phyloP scores from a whole-genome alignment of 768 basidiomycete species.

The Russula foetens region DNA sequence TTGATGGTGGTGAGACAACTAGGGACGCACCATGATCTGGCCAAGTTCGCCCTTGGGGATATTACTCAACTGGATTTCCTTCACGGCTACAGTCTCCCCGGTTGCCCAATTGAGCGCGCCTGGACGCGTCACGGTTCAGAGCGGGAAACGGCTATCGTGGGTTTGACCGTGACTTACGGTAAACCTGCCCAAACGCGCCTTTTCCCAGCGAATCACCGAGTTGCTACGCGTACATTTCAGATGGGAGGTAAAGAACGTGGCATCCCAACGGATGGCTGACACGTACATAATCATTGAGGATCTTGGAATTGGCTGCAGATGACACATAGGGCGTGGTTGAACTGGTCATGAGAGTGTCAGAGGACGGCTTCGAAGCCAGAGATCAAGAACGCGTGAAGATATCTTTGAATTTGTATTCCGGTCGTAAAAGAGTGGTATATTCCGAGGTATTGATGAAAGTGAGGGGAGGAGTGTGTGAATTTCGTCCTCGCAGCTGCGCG shows the following conservation, averaged over 20 bases:
- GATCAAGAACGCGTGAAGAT: neutral
- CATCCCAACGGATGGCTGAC: too few relatives aligned
- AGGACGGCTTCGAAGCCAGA: neutral
- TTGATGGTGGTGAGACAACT: neutral
- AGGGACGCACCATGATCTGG: conserved; percentile 80
- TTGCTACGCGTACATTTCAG: conserved; percentile 48
- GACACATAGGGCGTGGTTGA: conserved; percentile 13
- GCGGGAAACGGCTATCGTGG: neutral
- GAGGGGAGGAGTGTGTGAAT: too few relatives aligned
- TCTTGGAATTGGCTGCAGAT: conserved; percentile 1
- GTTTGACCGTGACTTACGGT: conserved; percentile 50
- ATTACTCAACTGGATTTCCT: conserved; percentile 92
- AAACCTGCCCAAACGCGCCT: conserved; percentile 95
- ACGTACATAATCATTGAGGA: conserved; percentile 21
- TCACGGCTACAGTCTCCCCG: conserved; percentile 97
- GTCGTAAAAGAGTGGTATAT: neutral
- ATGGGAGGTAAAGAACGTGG: neutral
- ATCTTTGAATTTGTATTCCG: neutral
- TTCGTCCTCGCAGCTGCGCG: too few relatives aligned
- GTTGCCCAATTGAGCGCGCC: conserved; percentile 92
- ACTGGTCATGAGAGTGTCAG: conserved; percentile 6
- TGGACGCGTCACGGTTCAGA: conserved; percentile 24
- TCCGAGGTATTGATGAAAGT: neutral
- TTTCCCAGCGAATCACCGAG: conserved; percentile 94
- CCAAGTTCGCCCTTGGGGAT: conserved; percentile 90